phyloP scores from a whole-genome alignment of 2,329 filamentous ascomycete genomes.

The Penicillium carneum region DNA sequence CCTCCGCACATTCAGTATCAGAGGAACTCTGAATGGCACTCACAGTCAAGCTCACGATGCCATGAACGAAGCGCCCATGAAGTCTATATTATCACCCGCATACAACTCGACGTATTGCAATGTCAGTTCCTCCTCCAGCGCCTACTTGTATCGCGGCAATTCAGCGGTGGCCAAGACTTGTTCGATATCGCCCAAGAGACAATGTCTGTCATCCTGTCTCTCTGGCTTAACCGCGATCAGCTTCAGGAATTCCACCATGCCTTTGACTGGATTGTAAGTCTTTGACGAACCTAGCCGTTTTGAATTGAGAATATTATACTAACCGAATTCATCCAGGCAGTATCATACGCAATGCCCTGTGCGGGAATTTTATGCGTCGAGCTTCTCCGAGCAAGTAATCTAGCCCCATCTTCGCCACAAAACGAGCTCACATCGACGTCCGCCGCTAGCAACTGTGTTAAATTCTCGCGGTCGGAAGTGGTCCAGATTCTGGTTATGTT shows the following conservation, averaged over 20 bases:
- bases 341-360: conserved; percentile 4
- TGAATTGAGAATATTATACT: not conserved
- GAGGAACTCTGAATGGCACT: not conserved
- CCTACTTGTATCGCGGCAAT: conserved; percentile 3
- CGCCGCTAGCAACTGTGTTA: not conserved
- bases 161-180: conserved; percentile 4
- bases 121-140: conserved; percentile 7
- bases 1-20: not conserved
- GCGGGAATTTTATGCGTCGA: not conserved
- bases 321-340: not conserved
- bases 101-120: conserved; percentile 11
- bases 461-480: not conserved
- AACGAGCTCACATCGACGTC: not conserved
- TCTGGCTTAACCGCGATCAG: conserved; percentile 4
- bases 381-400: conserved; percentile 4
- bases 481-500: not conserved
- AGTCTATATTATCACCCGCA: not conserved
- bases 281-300: not conserved
- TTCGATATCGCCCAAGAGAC: conserved; percentile 8
- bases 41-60: not conserved
- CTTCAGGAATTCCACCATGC: not conserved
- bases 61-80: not conserved
- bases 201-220: conserved; percentile 8
- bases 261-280: conserved; percentile 8
- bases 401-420: not conserved